Base-by-base conservation (phyloP, 805 yeast species). In the Candida coquimbonensis region DNA sequence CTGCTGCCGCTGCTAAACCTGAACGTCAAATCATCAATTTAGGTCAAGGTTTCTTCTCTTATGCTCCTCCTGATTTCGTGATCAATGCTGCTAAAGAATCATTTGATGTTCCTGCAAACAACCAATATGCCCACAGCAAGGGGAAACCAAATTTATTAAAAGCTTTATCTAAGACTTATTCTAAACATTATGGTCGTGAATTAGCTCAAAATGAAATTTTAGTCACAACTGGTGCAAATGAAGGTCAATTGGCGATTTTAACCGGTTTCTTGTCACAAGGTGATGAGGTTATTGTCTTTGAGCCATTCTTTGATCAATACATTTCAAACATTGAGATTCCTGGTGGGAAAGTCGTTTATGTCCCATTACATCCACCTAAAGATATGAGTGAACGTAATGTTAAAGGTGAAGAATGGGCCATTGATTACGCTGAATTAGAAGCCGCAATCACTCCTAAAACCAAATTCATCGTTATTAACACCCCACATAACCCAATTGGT, bases 31-130 rank as follows among this genome's bases (percentile, higher is more conserved):
- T 91, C 46, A 82, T 83, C 49, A 93, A 93, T 57, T 74, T 93
- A 47, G 99, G 99, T 32, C 99, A 93, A 65, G 99, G 99, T 2
- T 93, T 93, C 67, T 93, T 93, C 71, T 88, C 96, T 2, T 93
- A 91, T 63, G 77, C 90, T 29, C 99, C 99, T 3, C 99, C 99
- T 1, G 77, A 80, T n/a, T 93, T 93, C 66, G 96, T 95, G 14
- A 72, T 85, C 48, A 74, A 80, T 11, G 95, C 96, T 7, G 95
- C 91, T 16, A 77, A 80, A 52, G 72, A 75, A 38, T 91, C 96
- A 0, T 71, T 89, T 39, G 81, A 78, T 45, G 70, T 69, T 32
- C 83, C 98, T 4, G 73, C 81, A 48, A 78, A 78, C 62, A 93
- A 93, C 66, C 99, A 93, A 66, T 93, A 93, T 61, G 87, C 98